Evolutionary conservation across 441 rosid species (phyloP), one percentile per base, ranked within the genome.

Genomic region (Eutrema salsugineum): DNA sequence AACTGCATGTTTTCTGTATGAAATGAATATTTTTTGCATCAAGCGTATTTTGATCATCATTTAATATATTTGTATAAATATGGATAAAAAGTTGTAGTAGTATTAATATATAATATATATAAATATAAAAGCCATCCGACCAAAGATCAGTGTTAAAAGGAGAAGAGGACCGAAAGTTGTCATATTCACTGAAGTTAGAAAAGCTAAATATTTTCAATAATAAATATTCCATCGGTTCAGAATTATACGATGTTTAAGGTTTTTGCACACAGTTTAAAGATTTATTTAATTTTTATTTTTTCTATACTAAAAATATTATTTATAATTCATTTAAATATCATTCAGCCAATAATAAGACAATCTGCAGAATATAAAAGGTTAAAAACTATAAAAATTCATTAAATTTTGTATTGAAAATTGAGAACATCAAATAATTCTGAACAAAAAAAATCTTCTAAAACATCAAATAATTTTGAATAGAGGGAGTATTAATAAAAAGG

Each of bases 121-220:
- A 20, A 12, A 5, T 32, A 20, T 39, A 47, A 72, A 35, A 39
- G n/a, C n/a, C n/a, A n/a, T 66, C 53, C 1, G 43, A 17, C 53
- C 36, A 35, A 56, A 46, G 35, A 56, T 36, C 46, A 55, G 6
- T 14, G 36, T 40, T 22, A 16, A 54, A 24, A 30, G 33, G 28
- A 55, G 59, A 53, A 49, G 56, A 54, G 16, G 61, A 73, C 77
- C 53, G 48, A 66, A 73, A 74, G 54, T 66, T 73, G 72, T 49
- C 77, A 49, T 49, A 49, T 15, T 58, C 54, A 66, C 44, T 44
- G 11, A 47, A 48, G 48, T 67, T 44, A 42, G 53, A 33, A 66
- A 59, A 50, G 48, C 42, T 50, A 59, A 58, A 49, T 43, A 64
- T 24, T 28, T 65, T n/a, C 30, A 42, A 22, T 54, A 28, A 16